Evolutionary conservation across 2,329 filamentous ascomycete genomes (phyloP).

Genomic region (Sporothrix variecibatus): DNA sequence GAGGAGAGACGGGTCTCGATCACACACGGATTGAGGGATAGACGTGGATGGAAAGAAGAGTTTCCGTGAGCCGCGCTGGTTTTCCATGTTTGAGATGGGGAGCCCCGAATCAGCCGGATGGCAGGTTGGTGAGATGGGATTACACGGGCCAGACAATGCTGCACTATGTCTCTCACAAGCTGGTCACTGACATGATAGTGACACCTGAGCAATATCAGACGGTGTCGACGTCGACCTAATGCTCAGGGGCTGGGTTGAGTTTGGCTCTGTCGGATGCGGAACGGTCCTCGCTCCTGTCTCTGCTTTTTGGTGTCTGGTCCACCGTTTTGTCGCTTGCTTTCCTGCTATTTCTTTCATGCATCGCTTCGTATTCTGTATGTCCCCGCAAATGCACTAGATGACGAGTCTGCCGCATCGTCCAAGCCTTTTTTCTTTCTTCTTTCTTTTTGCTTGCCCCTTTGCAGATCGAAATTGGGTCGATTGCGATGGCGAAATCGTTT

Average conservation of each 20-base stretch:
- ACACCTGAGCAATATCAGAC: background rate
- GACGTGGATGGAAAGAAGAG: background rate
- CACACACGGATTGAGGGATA: background rate
- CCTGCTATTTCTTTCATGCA: background rate
- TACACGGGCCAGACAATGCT: background rate
- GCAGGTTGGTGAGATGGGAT: background rate
- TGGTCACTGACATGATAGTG: background rate
- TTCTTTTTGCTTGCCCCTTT: background rate
- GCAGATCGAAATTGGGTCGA: slow-evolving; percentile 11
- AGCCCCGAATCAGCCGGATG: slow-evolving; percentile 10
- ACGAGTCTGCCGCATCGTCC: background rate
- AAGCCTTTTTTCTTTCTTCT: too few relatives aligned
- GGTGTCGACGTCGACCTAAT: background rate
- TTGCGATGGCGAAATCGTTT: background rate
- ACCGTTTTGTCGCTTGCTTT: background rate
- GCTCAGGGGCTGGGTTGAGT: background rate
- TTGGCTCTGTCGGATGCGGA: background rate
- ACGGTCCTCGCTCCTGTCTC: background rate
- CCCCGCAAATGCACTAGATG: background rate
- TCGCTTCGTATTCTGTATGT: background rate
- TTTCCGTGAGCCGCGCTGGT: background rate
- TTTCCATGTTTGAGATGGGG: background rate
- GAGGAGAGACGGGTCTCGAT: background rate
- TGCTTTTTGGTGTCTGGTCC: background rate
- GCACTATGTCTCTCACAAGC: background rate